Evolutionary conservation across 2,329 filamentous ascomycete genomes (phyloP), one percentile per base, ranked within the genome.

Genomic region (Coniella vitis): DNA sequence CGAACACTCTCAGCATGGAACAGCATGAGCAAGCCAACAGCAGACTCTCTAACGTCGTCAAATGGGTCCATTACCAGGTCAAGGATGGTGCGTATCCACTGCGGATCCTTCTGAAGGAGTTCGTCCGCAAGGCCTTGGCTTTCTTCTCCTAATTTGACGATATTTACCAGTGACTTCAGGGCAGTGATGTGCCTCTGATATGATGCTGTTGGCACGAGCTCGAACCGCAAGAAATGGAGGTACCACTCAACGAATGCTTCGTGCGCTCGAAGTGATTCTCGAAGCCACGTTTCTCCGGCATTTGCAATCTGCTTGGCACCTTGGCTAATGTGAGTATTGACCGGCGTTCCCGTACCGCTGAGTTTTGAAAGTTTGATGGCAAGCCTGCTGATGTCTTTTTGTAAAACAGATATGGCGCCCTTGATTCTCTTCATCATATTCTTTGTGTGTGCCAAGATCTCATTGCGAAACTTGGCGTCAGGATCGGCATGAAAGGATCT

Each of bases 131-230:
- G 21, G 17, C 36, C 38, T 12, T 36, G 44, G 0, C 61, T 60
- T 53, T 86, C 84, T n/a, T 85, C 69, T 22, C 86, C 85, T 37
- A 85, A 80, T 51, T 78, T 78, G 5, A 90, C 65, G n/a, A 91
- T 69, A 45, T 84, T 74, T 1, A 71, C 71, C 22, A 91, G 66
- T 1, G 85, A 81, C 59, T 84, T 89, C 4, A 97, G 65, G 2
- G 88, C 82, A 2, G 86, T 87, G 40, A 90, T 86, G 57, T 95
- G 91, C 7, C 90, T 80, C 62, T 95, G 90, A 61, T 97, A 98
- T 10, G 90, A 93, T 14, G 87, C 82, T 1, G 86, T 90, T 2
- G 90, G 83, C 3, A 81, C 77, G 19, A 98, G 69, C 58, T 97
- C 90, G 34, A 72, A 69, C 46, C 81, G 75, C 5, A 96, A 65